Evolutionary conservation across 805 yeast genomes (phyloP).

Genomic region (Pichia manshurica): DNA sequence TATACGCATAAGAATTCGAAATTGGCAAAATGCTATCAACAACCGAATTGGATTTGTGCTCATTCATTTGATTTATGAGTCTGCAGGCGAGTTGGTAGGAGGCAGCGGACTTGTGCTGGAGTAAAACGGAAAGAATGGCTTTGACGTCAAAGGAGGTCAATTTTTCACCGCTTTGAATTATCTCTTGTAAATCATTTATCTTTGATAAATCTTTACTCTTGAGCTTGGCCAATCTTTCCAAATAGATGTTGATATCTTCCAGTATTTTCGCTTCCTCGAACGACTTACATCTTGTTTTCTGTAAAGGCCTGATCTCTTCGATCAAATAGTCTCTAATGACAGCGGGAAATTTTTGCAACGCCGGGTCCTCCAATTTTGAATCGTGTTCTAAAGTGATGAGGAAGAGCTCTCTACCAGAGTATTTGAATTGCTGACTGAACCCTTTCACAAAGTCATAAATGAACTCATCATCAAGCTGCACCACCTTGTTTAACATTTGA

Average conservation of each 20-base stretch:
- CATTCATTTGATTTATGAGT: conserved; percentile 30
- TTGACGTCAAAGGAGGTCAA: conserved; percentile 25
- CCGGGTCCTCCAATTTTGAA: conserved; percentile 1
- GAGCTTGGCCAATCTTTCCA: conserved; percentile 10
- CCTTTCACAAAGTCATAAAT: conserved; percentile 19
- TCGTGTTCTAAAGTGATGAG: conserved; percentile 15
- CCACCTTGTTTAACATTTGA: conserved; percentile 18
- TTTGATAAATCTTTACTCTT: conserved; percentile 10
- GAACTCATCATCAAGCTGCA: conserved; percentile 21
- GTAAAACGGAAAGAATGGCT: conserved; percentile 20
- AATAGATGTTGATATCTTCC: conserved; percentile 17
- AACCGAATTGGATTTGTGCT: conserved; percentile 10
- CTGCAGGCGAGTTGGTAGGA: conserved; percentile 26
- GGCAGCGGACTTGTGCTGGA: conserved; percentile 19
- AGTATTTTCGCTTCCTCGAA: conserved; percentile 21
- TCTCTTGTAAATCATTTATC: conserved; percentile 13
- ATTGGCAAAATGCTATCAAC: conserved; percentile 29
- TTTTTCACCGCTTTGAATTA: conserved; percentile 19
- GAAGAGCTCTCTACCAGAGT: conserved; percentile 23
- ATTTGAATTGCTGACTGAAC: conserved; percentile 14
- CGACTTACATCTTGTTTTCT: conserved; percentile 13
- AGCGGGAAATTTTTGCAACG: conserved; percentile 12
- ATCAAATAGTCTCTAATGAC: conserved; percentile 16
- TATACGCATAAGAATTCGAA: conserved; percentile 37
- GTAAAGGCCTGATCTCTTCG: conserved; percentile 14